These are phyloP conservation scores for Aspergillus aculeatus DNA, from an alignment of 2,329 filamentous ascomycete genomes.

Conservation along the genomic window DNA sequence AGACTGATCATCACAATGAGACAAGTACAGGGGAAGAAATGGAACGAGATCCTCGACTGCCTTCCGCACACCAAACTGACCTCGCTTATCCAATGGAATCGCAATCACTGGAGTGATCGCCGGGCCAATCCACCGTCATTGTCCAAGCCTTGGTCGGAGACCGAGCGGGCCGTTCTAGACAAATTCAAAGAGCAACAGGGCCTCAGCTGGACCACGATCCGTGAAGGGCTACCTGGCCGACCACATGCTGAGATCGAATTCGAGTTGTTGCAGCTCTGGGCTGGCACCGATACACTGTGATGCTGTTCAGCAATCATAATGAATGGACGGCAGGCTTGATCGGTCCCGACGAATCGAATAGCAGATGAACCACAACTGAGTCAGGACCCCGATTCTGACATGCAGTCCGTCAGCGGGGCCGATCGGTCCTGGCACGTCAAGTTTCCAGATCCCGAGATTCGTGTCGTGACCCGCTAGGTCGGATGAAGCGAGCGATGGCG, in stretches of 20 bases:
- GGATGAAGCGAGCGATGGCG: neutral
- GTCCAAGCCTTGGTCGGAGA: slow-evolving; percentile 30
- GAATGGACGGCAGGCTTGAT: neutral
- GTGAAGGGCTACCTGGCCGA: slow-evolving; percentile 28
- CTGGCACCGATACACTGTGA: slow-evolving; percentile 17
- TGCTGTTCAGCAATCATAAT: slow-evolving; percentile 13
- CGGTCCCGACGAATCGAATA: neutral
- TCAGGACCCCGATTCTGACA: slow-evolving; percentile 3
- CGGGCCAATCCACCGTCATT: slow-evolving; percentile 26
- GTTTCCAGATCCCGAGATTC: slow-evolving; percentile 3
- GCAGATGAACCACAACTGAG: slow-evolving; percentile 5
- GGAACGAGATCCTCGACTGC: slow-evolving; percentile 30
- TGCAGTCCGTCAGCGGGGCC: slow-evolving; percentile 4
- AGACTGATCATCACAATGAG: slow-evolving; percentile 32
- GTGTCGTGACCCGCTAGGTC: neutral
- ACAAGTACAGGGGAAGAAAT: slow-evolving; percentile 26
- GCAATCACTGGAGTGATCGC: slow-evolving; percentile 30
- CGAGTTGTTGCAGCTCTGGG: slow-evolving; percentile 35
- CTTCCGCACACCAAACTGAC: slow-evolving; percentile 26
- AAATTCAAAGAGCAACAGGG: slow-evolving; percentile 26
- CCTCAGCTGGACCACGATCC: slow-evolving; percentile 33
- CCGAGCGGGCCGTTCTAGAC: slow-evolving; percentile 28
- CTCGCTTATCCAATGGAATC: slow-evolving; percentile 28
- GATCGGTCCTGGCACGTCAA: slow-evolving; percentile 1
- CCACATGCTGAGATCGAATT: slow-evolving; percentile 34